Base-by-base conservation (phyloP, 73 alveolate genomes). In the Tetrahymena elliotti region DNA sequence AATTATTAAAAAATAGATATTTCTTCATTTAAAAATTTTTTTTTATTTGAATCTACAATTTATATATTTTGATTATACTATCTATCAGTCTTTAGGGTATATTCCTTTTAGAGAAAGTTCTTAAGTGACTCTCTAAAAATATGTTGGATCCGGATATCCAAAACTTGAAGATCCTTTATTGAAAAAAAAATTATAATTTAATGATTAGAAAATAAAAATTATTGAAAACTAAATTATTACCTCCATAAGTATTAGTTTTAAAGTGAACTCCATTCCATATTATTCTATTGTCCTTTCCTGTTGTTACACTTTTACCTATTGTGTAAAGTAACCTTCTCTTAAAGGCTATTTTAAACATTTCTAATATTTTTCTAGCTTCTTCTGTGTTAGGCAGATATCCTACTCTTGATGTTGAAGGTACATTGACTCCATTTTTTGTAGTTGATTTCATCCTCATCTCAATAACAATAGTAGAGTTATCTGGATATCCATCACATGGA, bases 111-210 rank as follows among this genome's bases (percentile, higher is more conserved):
- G 98, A 34, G 98, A 98, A 88, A 99, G 93, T 94, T 99, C 99
- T 83, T 95, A 96, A n/a, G 88, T 98, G 0, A 99, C 99, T 96
- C 99, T 97, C 84, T 97, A 96, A 93, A 99, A 99, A 93, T 99
- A 99, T 36, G 99, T 98, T 7, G 98, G 98, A 96, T 99, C 99
- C n/a, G 99, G 99, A 93, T 98, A 99, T 39, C 99, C 99, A 98
- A 96, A 99, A 36, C 93, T 11, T 1, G 88, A 11, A 68, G 88
- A 68, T 6, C 88, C 88, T 68, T 18, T 68, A 22, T n/a, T 40
- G 8, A 10, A 40, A 10, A 68, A 1, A n/a, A 6, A 68, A 18
- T 31, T 27, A 53, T 53, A 8, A n/a, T 15, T 53, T n/a, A 53
- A 3, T 2, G 3, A 1, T 53, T 53, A 7, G 84, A 15, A 7